Base-by-base conservation (phyloP, 805 yeast genomes). In the Barnettozyma vustinii region DNA sequence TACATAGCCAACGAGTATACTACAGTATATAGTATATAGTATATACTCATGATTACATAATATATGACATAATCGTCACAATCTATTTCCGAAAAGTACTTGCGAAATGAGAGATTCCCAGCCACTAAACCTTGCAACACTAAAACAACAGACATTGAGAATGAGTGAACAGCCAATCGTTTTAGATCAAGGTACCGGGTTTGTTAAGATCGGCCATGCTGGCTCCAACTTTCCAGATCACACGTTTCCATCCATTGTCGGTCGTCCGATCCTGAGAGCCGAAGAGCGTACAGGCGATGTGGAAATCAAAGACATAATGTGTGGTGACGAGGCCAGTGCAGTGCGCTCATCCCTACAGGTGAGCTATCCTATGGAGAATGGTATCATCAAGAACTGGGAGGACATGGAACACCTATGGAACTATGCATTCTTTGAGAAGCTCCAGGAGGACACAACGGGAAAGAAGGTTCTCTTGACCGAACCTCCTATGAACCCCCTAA, bases 341-440 rank as follows among this genome's bases (percentile, higher is more conserved):
- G 96, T 87, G 33, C 81, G 99, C 60, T 84, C 96, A 2, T 80
- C 91, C 56, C 76, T 94, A 52, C 96, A 94, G 69, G 81, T 94
- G 49, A 83, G 91, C n/a, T 94, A 94, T 63, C 99, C 99, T 12
- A 91, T 94, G 98, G 99, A 94, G 69, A 94, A 94, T 66, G 99
- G 99, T 62, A 88, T 94, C 60, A 92, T 94, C 65, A 85, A 83
- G 64, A 89, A 91, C 68, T 94, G 99, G 99, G 96, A 91, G 60
- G 99, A 94, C 66, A 94, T 94, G 98, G 96, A 89, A 61, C 91
- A 91, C 60, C 75, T 94, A 52, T 94, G 99, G 99, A 96, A 94
- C 70, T 94, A 92, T 67, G 92, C 98, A 19, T 92, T 94, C 67
- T 87, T 85, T 71, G 96, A 92, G 59, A 80, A 87, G 62, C 84